Percentiles rank a stretch among this genome's conserved stretches.
phyloP scores from a whole-genome alignment of 2,329 filamentous ascomycete genomes.

The Cordyceps pruinosa region DNA sequence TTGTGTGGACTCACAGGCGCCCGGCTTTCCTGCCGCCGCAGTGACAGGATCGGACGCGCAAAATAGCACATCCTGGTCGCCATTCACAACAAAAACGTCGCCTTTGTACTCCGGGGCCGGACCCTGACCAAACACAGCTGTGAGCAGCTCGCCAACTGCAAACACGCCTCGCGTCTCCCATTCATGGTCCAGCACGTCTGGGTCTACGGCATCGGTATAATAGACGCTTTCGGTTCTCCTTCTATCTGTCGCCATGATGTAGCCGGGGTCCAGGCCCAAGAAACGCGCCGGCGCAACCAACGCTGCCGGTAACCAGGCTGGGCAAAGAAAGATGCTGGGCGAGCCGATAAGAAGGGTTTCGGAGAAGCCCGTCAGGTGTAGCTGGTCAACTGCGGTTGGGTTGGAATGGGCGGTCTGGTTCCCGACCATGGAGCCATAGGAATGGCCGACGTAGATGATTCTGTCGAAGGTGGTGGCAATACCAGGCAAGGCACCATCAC shows the following conservation, averaged over 20 bases:
- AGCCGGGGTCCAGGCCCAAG: neutral
- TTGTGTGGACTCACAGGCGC: neutral
- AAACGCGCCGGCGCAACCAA: neutral
- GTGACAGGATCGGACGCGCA: neutral
- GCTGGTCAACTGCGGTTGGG: neutral
- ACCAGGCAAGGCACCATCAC: neutral
- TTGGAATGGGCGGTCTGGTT: neutral
- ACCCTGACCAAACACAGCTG: neutral
- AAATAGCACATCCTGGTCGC: conserved; percentile 1
- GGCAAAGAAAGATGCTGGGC: neutral
- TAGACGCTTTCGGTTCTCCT: neutral
- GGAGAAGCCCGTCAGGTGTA: conserved; percentile 1
- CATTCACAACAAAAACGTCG: conserved; percentile 8
- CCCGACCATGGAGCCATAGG: conserved; percentile 6
- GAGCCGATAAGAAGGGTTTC: neutral
- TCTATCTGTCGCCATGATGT: neutral
- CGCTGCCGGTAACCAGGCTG: neutral
- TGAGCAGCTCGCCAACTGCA: neutral
- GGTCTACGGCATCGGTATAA: neutral
- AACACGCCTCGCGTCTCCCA: neutral
- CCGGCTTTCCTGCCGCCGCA: neutral
- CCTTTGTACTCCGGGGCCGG: neutral
- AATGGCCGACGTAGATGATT: conserved; percentile 10
- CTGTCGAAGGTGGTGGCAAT: neutral
- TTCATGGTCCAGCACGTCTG: neutral